phyloP scores from a whole-genome alignment of 75 land plant species.

The Selaginella moellendorffii region DNA sequence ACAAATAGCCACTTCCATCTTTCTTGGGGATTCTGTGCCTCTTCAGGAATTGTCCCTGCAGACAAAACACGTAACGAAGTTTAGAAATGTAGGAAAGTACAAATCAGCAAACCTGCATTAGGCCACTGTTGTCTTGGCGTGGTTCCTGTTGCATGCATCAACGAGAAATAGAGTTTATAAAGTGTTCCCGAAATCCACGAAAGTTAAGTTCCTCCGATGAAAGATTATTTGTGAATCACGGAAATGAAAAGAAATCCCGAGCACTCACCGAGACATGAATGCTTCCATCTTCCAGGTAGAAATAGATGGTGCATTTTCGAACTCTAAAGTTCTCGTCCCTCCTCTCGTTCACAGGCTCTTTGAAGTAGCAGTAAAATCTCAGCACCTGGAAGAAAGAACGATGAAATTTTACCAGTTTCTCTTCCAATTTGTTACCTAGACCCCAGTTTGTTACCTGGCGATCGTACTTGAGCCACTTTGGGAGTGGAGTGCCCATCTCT shows the following conservation, averaged over 20 bases:
- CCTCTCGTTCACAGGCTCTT: constrained; percentile 24
- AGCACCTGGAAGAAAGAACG: constrained; percentile 11
- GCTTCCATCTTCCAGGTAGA: constrained; percentile 23
- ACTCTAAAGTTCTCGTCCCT: constrained; percentile 24
- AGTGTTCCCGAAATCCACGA: not conserved
- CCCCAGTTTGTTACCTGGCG: too few species aligned
- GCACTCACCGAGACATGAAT: constrained; percentile 20
- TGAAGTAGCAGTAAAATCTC: constrained; percentile 21
- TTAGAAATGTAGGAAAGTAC: not conserved
- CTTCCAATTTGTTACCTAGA: too few species aligned
- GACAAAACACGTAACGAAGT: not conserved
- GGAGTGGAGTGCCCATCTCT: constrained; percentile 10
- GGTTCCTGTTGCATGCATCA: constrained; percentile 20
- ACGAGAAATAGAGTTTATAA: too few species aligned
- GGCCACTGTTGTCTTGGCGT: constrained; percentile 24
- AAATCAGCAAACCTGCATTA: constrained; percentile 13
- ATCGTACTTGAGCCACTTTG: constrained; percentile 28
- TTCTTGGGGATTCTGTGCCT: constrained; percentile 24
- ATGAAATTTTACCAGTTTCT: too few species aligned
- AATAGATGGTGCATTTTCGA: constrained; percentile 29
- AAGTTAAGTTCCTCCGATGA: not conserved
- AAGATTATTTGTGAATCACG: too few species aligned
- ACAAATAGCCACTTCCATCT: constrained; percentile 16
- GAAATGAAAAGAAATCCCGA: not conserved
- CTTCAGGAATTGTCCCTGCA: constrained; percentile 27